Evolutionary conservation across 2,329 filamentous ascomycete species (phyloP).

Genomic region (Capronia epimyces): DNA sequence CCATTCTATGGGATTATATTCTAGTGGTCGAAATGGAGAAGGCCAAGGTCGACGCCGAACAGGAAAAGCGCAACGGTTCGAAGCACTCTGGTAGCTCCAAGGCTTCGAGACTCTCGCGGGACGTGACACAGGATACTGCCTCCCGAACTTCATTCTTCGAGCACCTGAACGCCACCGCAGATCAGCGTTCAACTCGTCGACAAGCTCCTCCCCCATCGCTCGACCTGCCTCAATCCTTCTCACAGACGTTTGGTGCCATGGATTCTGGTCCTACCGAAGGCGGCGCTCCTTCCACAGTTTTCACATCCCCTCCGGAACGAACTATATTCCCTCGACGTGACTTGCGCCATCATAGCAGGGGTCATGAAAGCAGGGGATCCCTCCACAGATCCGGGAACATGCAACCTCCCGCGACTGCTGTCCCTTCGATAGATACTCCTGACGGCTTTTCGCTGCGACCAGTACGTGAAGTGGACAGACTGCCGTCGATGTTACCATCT

Average conservation of each 20-base stretch:
- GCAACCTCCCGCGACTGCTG: slow-evolving; percentile 63
- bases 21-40: slow-evolving; percentile 89
- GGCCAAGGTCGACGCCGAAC: slow-evolving; percentile 76
- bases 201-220: slow-evolving; percentile 80
- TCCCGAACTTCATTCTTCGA: slow-evolving; percentile 38
- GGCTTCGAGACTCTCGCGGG: slow-evolving; percentile 30
- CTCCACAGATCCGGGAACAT: slow-evolving; percentile 51
- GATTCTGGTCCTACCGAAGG: slow-evolving; percentile 54
- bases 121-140: slow-evolving; percentile 29
- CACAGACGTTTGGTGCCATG: slow-evolving; percentile 36
- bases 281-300: slow-evolving; percentile 57
- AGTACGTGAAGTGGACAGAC: slow-evolving; percentile 73
- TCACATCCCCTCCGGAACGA: slow-evolving; percentile 67
- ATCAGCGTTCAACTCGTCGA: slow-evolving; percentile 61
- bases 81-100: slow-evolving; percentile 32
- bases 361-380: slow-evolving; percentile 41
- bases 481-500: slow-evolving; percentile 73
- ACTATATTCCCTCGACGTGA: slow-evolving; percentile 56
- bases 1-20: slow-evolving; percentile 97
- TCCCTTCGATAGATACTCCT: slow-evolving; percentile 61
- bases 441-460: slow-evolving; percentile 71
- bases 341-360: slow-evolving; percentile 43
- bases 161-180: slow-evolving; percentile 51
- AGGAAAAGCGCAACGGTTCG: slow-evolving; percentile 42
- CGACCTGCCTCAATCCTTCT: slow-evolving; percentile 61